These are phyloP conservation scores for Neonectria faginata DNA, from an alignment of 2,329 filamentous ascomycete genomes.

Conservation along the genomic window DNA sequence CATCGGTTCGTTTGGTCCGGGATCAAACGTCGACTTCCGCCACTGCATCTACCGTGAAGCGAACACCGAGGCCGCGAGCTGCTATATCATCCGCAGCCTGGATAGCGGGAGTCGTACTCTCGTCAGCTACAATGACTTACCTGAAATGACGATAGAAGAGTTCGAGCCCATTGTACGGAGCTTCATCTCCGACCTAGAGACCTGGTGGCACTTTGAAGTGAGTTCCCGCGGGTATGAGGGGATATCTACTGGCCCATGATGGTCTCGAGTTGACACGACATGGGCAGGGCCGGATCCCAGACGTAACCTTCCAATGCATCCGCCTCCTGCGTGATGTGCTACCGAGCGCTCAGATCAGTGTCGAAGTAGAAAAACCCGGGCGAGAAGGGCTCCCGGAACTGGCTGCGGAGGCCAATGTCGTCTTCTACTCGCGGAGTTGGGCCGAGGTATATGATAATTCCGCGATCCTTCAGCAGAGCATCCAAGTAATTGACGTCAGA, in stretches of 20 bases:
- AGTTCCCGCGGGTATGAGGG: constrained; percentile 32
- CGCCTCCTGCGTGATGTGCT: constrained; percentile 61
- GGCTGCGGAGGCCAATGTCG: constrained; percentile 72
- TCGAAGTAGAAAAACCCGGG: constrained; percentile 78
- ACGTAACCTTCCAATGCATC: constrained; percentile 70
- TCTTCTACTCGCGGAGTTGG: constrained; percentile 81
- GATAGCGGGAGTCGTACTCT: constrained; percentile 73
- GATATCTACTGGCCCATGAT: constrained; percentile 5
- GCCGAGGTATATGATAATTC: constrained; percentile 65
- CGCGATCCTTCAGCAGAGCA: constrained; percentile 18
- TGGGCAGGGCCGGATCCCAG: constrained; percentile 71
- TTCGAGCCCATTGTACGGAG: constrained; percentile 61
- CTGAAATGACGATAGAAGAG: constrained; percentile 74
- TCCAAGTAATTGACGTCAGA: constrained; percentile 32
- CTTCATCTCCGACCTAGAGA: constrained; percentile 52
- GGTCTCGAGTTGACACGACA: constrained; percentile 32
- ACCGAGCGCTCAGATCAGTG: constrained; percentile 67
- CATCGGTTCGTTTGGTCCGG: constrained; percentile 62
- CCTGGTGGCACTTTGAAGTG: constrained; percentile 81
- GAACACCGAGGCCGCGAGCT: constrained; percentile 69
- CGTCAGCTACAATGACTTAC: constrained; percentile 75
- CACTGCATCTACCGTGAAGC: constrained; percentile 70
- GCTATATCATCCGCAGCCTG: constrained; percentile 75
- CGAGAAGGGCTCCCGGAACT: constrained; percentile 69
- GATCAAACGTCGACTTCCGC: constrained; percentile 59